Conservation (phyloP, 257 asterid genomes). For the Solanum chilense region DNA sequence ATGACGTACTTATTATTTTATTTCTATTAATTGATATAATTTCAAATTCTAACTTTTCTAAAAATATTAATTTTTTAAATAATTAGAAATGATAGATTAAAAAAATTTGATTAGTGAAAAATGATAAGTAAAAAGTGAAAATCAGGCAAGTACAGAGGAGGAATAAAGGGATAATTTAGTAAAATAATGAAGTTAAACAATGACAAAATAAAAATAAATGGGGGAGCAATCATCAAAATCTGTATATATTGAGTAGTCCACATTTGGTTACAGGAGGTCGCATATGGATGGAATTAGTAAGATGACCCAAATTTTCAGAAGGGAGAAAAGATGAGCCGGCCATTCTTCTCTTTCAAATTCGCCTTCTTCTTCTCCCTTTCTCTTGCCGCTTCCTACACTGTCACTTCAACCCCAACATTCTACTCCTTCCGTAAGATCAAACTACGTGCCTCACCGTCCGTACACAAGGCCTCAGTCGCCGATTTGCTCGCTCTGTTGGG, state of each 20-base stretch:
- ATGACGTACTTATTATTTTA: too few species aligned
- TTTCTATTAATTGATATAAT: too few species aligned
- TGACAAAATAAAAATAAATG: too few species aligned
- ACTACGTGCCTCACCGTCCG: background rate
- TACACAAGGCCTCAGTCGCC: constrained; percentile 54
- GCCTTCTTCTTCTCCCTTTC: constrained; percentile 54
- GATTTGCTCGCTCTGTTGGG: constrained; percentile 76
- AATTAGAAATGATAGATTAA: too few species aligned
- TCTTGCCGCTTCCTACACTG: constrained; percentile 24
- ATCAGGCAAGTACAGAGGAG: too few species aligned
- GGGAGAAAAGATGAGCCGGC: background rate
- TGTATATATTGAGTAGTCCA: background rate
- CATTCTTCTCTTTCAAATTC: constrained; percentile 36
- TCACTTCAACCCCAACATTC: constrained; percentile 13
- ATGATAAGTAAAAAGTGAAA: too few species aligned
- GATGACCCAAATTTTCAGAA: background rate
- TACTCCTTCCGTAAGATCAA: background rate
- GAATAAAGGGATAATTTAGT: too few species aligned
- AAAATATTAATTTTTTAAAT: too few species aligned
- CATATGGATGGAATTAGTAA: background rate
- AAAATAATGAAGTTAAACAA: too few species aligned
- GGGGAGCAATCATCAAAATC: background rate
- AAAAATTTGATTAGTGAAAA: too few species aligned
- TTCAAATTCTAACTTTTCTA: too few species aligned
- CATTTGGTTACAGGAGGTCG: background rate